phyloP scores from a whole-genome alignment of 2,329 filamentous ascomycete species.

The Zalaria obscura region DNA sequence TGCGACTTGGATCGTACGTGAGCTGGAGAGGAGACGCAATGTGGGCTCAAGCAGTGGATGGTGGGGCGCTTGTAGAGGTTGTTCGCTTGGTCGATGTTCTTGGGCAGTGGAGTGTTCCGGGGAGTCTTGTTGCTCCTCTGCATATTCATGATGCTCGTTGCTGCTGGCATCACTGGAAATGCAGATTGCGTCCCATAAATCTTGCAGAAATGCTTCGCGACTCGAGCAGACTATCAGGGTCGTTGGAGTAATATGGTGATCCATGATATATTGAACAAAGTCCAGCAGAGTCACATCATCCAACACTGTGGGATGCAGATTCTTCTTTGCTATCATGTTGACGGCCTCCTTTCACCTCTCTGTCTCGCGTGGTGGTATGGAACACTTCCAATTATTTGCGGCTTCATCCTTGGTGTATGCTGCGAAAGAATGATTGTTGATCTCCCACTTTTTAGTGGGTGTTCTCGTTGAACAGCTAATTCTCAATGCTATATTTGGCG shows the following conservation, averaged over 20 bases:
- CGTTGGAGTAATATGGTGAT: slow-evolving; percentile 40
- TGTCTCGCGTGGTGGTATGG: too few species aligned
- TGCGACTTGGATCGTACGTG: slow-evolving; percentile 52
- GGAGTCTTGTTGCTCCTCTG: neutral
- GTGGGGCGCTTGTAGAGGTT: neutral
- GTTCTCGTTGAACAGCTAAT: too few species aligned
- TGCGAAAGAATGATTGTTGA: too few species aligned
- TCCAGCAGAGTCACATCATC: slow-evolving; percentile 24
- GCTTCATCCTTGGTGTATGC: too few species aligned
- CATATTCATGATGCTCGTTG: slow-evolving; percentile 2
- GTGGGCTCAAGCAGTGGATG: slow-evolving; percentile 43
- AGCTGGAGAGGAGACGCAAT: slow-evolving; percentile 53
- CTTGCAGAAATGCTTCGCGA: slow-evolving; percentile 47
- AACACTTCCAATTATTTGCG: too few species aligned
- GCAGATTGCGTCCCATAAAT: slow-evolving; percentile 26
- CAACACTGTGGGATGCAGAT: slow-evolving; percentile 21
- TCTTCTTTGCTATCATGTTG: neutral
- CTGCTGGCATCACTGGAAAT: neutral
- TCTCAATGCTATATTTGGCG: too few species aligned
- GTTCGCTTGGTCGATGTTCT: neutral
- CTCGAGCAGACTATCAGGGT: slow-evolving; percentile 59
- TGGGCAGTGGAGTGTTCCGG: slow-evolving; percentile 1
- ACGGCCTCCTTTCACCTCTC: too few species aligned
- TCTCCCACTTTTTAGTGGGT: too few species aligned
- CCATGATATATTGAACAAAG: slow-evolving; percentile 51